A percentile compares a stretch with the other conserved stretches of the same genome.
Conservation (phyloP, 768 basidiomycete species). For the Pisolithus microcarpus region DNA sequence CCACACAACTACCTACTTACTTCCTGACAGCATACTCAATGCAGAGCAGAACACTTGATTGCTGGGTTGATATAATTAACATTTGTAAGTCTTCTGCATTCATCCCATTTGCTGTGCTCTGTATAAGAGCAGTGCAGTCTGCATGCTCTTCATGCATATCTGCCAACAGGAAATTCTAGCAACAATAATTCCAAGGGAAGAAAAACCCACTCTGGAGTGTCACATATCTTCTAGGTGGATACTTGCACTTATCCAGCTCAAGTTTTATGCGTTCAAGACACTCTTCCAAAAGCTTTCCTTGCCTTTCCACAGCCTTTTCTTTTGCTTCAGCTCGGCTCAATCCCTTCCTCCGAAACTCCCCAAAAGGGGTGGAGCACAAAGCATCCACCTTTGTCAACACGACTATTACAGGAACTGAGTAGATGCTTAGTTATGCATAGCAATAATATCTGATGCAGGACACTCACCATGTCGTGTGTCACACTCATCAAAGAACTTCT, state of each 20-base stretch:
- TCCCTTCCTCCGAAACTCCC: constrained; percentile 7
- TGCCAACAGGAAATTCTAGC: background rate
- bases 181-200: too few species aligned
- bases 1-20: too few species aligned
- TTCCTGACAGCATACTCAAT: background rate
- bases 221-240: background rate
- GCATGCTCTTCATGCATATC: background rate
- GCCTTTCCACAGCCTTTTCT: constrained; percentile 8
- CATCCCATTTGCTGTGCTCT: background rate
- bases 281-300: constrained; percentile 1
- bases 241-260: background rate
- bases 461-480: constrained; percentile 7
- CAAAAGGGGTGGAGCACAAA: constrained; percentile 15
- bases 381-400: constrained; percentile 36
- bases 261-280: background rate
- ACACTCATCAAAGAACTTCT: constrained; percentile 24
- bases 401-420: constrained; percentile 32
- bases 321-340: constrained; percentile 5
- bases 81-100: background rate
- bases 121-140: background rate
- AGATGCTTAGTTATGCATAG: background rate
- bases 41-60: background rate
- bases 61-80: background rate
- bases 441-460: too few species aligned
- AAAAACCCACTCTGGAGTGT: background rate